Evolutionary conservation across 192 early-diverging fungal species (phyloP), one percentile per base, ranked within the genome.

Genomic region (Coemansia sp.): DNA sequence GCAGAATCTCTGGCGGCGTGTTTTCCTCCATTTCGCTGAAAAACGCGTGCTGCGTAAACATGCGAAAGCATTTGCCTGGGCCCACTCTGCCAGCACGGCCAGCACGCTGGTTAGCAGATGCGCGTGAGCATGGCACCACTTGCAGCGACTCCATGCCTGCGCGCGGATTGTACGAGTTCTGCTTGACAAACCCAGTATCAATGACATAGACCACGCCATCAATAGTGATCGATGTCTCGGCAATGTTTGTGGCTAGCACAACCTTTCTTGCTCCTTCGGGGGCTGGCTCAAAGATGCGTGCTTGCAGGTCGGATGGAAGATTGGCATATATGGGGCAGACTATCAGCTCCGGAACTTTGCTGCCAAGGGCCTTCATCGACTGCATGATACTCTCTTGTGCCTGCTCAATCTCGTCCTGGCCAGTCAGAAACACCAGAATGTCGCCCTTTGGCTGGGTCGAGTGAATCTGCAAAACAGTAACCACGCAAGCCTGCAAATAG

Each of bases 241-340:
- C 98, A 87, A 99, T 97, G 78, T 99, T 99, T 57, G 98, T 99
- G 1, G 98, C 95, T 45, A 99, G 71, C 19, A 99, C 94, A 18
- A 96, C 91, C 72, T 99, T 99, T 41, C 98, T 88, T 0, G 90
- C 87, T 1, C 94, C 94, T 37, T 93, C 93, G 8, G 98, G 98
- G 0, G 98, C 93, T 2, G 95, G 94, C 48, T 98, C 97, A 73
- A 99, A 99, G 59, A 99, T 99, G 64, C 93, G 91, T 36, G 89
- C 85, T 74, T 99, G 98, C 86, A 98, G 90, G 42, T 99, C 98
- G 1, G 94, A 92, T 0, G 98, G 97, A 55, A 98, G 85, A 60
- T 94, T 93, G 22, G 97, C 92, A 78, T 99, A 99, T 49, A 99
- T 96, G 7, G 98, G 98, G 58, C 93, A 91, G 59, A 99, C 87